A percentile compares a stretch with the other conserved stretches of the same genome.
Evolutionary conservation across 2,329 filamentous ascomycete genomes (phyloP).

Genomic region (Phyllosticta citribraziliensis): DNA sequence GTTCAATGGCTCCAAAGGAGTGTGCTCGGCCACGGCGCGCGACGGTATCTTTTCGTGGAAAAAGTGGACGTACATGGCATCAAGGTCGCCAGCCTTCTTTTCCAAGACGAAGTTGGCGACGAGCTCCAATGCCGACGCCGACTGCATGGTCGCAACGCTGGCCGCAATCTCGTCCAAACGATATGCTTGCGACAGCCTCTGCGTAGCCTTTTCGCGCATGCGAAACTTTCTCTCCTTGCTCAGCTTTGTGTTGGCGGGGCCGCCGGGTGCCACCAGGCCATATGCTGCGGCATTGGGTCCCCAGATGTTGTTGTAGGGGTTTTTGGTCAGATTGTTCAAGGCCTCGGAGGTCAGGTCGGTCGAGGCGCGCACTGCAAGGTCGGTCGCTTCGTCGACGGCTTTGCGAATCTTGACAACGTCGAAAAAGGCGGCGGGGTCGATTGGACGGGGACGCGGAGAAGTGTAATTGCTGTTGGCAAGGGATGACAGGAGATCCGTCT

Average conservation of each 20-base stretch:
- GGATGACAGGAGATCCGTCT: constrained; percentile 67
- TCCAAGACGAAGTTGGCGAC: constrained; percentile 65
- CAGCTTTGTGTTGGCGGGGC: constrained; percentile 46
- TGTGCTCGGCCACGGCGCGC: constrained; percentile 61
- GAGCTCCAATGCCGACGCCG: constrained; percentile 65
- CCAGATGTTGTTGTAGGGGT: constrained; percentile 41
- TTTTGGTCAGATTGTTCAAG: constrained; percentile 45
- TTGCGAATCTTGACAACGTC: constrained; percentile 75
- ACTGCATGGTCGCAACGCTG: constrained; percentile 76
- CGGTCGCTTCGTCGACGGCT: constrained; percentile 70
- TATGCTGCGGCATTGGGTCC: constrained; percentile 41
- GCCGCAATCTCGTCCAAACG: constrained; percentile 73
- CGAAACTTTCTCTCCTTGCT: constrained; percentile 68
- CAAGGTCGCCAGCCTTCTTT: constrained; percentile 54
- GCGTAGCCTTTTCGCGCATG: constrained; percentile 71
- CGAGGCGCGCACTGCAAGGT: constrained; percentile 66
- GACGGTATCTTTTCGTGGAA: constrained; percentile 85
- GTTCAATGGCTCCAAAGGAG: constrained; percentile 55
- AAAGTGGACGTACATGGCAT: constrained; percentile 84
- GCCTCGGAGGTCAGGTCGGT: constrained; percentile 60
- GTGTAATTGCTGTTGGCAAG: constrained; percentile 73
- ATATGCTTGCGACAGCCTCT: constrained; percentile 68
- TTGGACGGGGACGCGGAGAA: constrained; percentile 62
- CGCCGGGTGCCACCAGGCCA: constrained; percentile 47
- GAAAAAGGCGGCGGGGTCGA: constrained; percentile 73